phyloP scores from a whole-genome alignment of 768 basidiomycete genomes.

The Gyrodon lividus region DNA sequence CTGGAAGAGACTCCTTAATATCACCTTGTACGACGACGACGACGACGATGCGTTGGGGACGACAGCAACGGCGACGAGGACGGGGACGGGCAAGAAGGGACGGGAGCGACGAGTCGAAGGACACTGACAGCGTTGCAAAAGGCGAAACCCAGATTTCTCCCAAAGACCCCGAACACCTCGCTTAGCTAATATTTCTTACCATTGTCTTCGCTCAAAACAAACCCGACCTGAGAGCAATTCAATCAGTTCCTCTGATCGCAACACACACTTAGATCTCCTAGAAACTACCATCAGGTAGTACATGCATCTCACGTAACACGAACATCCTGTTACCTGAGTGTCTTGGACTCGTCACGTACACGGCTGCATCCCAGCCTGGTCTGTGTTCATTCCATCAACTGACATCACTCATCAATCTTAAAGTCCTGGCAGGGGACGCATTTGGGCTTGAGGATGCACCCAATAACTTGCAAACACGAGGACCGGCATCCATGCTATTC shows the following conservation, averaged over 20 bases:
- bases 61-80: constrained; percentile 22
- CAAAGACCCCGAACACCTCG: constrained; percentile 30
- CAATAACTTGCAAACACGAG: too few species aligned
- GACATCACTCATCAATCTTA: too few species aligned
- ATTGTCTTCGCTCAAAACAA: constrained; percentile 1
- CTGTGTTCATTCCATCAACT: too few species aligned
- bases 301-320: neutral
- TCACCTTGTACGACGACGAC: constrained; percentile 25
- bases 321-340: neutral
- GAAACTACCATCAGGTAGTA: neutral
- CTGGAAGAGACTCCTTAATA: constrained; percentile 16
- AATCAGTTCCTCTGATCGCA: too few species aligned
- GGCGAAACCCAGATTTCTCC: constrained; percentile 32
- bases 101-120: constrained; percentile 32
- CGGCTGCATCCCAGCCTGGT: too few species aligned
- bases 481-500: too few species aligned
- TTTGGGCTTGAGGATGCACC: too few species aligned
- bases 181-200: constrained; percentile 22
- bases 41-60: constrained; percentile 24
- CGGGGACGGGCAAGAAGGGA: constrained; percentile 29
- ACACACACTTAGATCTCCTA: too few species aligned
- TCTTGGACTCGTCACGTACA: neutral
- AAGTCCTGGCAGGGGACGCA: too few species aligned
- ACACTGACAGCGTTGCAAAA: constrained; percentile 35
- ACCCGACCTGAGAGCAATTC: too few species aligned